Conservation (phyloP, 2,329 filamentous ascomycete genomes). For the Zymoseptoria pseudotritici region DNA sequence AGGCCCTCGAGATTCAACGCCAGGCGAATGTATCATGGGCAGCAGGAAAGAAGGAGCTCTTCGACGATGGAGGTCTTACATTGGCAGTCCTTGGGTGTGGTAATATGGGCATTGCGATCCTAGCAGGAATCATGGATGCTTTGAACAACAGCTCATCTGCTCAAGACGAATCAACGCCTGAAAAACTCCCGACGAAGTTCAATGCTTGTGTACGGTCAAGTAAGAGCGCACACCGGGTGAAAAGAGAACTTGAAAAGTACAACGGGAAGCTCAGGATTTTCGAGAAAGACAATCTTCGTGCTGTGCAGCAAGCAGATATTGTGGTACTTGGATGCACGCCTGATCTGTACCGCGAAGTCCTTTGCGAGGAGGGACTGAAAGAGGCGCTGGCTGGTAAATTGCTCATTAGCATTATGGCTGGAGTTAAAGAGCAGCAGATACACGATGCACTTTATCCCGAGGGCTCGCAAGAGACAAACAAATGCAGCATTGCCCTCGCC, state of each 20-base stretch:
- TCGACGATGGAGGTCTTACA: conserved; percentile 46
- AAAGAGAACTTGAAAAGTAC: conserved; percentile 57
- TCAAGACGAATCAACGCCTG: conserved; percentile 35
- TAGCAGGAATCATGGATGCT: conserved; percentile 69
- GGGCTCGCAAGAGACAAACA: conserved; percentile 42
- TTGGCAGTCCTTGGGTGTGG: conserved; percentile 77
- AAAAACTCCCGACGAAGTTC: conserved; percentile 63
- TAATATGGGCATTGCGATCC: conserved; percentile 81
- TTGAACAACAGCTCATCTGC: conserved; percentile 42
- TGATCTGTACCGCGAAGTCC: conserved; percentile 2
- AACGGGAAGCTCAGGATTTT: conserved; percentile 56
- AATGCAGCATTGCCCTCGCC: conserved; percentile 63
- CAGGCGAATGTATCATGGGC: conserved; percentile 19
- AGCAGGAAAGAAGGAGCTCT: conserved; percentile 15
- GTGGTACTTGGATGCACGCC: conserved; percentile 7
- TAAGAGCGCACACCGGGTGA: conserved; percentile 63
- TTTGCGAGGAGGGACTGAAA: conserved; percentile 3
- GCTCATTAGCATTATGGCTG: conserved; percentile 8
- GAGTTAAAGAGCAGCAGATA: conserved; percentile 5
- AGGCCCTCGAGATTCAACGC: conserved; percentile 22
- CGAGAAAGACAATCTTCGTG: conserved; percentile 41
- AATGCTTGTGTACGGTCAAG: conserved; percentile 70
- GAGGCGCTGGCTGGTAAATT: conserved; percentile 6
- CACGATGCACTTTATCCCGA: conserved; percentile 49
- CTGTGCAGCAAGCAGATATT: conserved; percentile 1